Evolutionary conservation across 2,329 filamentous ascomycete species (phyloP), one percentile per base, ranked within the genome.

Genomic region (Didymosphaeria variabile): DNA sequence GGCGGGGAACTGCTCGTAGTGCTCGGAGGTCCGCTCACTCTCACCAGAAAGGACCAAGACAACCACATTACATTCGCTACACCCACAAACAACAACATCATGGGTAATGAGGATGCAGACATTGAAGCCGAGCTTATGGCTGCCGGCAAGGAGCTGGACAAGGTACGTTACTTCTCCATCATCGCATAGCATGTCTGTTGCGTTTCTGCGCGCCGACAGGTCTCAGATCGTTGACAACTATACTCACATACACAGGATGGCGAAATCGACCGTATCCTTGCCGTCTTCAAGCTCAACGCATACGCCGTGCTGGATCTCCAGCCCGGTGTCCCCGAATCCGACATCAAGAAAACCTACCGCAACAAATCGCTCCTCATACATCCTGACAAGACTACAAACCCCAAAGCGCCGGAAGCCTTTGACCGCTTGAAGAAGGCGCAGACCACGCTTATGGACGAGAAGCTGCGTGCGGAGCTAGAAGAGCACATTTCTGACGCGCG

Each of bases 331-430:
- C 89, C 95, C 58, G 94, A 98, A 71, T 94, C 92, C 61, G 95
- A 98, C 81, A 98, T 99, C 84, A 98, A 97, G 81, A 84, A 90
- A 70, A 87, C 88, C 68, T 99, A 98, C 82, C 94, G 95, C 84
- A 94, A 93, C 73, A 98, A 97, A 80, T 99, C 95, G n/a, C 90
- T 99, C 59, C 89, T 99, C 52, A 98, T 99, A 83, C 95, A 99
- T 83, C 95, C 95, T 7, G 95, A 99, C 84, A 99, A 99, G 80
- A 97, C 95, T 59, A 89, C 89, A 74, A 98, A 99, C 76, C 90
- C 93, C 0, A 87, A 85, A 52, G 95, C 95, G 0, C 94, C 95
- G 3, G 95, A 98, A 72, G 95, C 95, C 67, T 99, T 99, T 76
- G 95, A 99, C 80, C 90, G 94, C 10, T 86, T 99, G 31, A 97